phyloP scores from a whole-genome alignment of 2,329 filamentous ascomycete species.

The Cryoendolithus antarcticus region DNA sequence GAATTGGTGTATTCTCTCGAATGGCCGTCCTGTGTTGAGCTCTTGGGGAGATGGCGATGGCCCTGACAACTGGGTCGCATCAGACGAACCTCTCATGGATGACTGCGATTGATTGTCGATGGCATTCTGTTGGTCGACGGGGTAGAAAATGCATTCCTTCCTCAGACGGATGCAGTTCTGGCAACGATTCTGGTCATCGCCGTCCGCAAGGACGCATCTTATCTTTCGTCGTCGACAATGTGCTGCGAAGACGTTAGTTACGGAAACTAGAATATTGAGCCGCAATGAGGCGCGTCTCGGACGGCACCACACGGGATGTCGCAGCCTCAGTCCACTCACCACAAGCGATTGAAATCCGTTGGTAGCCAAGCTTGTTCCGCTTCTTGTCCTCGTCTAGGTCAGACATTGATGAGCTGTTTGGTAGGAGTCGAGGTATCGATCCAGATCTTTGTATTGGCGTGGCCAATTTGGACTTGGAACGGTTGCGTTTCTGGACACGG shows the following conservation, averaged over 20 bases:
- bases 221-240: constrained; percentile 92
- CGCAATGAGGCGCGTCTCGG: neutral
- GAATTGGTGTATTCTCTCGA: constrained; percentile 8
- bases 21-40: constrained; percentile 8
- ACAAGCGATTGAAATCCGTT: constrained; percentile 88
- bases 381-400: constrained; percentile 48
- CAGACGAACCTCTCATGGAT: constrained; percentile 10
- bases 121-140: constrained; percentile 49
- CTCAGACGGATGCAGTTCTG: constrained; percentile 88
- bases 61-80: constrained; percentile 16
- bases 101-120: constrained; percentile 16
- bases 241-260: constrained; percentile 38
- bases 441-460: constrained; percentile 25
- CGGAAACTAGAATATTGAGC: constrained; percentile 1
- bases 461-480: constrained; percentile 28
- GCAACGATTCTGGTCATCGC: constrained; percentile 65
- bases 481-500: constrained; percentile 12
- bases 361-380: constrained; percentile 89
- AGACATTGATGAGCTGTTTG: constrained; percentile 30
- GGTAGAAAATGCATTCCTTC: constrained; percentile 86
- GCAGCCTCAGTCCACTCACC: constrained; percentile 48
- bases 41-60: constrained; percentile 14
- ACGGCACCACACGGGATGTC: constrained; percentile 7
- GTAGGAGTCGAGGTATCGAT: constrained; percentile 36
- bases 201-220: constrained; percentile 65